phyloP scores from a whole-genome alignment of 2,329 filamentous ascomycete genomes.

The Fusarium heterosporum region DNA sequence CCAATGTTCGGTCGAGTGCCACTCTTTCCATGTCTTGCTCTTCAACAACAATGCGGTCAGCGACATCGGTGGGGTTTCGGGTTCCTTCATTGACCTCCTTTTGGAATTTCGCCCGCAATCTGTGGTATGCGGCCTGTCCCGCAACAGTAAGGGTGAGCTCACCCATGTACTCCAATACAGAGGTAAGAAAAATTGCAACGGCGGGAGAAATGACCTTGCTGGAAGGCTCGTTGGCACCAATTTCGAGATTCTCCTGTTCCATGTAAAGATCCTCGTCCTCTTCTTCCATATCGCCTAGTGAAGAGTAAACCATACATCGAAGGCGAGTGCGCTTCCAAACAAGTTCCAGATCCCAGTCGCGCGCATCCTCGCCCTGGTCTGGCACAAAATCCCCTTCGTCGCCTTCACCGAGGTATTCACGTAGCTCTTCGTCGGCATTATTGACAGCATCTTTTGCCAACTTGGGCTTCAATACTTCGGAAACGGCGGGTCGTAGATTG shows the following conservation, averaged over 20 bases:
- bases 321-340: constrained; percentile 94
- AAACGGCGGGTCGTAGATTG: constrained; percentile 82
- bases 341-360: constrained; percentile 88
- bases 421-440: constrained; percentile 86
- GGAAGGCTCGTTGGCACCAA: constrained; percentile 66
- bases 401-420: constrained; percentile 84
- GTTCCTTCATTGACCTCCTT: constrained; percentile 68
- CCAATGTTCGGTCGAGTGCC: constrained; percentile 87
- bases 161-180: constrained; percentile 92
- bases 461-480: constrained; percentile 88
- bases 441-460: constrained; percentile 86
- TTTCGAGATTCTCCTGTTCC: constrained; percentile 79
- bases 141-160: constrained; percentile 91
- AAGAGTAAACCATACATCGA: constrained; percentile 98
- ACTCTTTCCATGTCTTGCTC: constrained; percentile 94
- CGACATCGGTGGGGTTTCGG: constrained; percentile 60
- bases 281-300: constrained; percentile 95
- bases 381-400: constrained; percentile 78
- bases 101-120: constrained; percentile 69
- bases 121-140: constrained; percentile 82
- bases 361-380: constrained; percentile 61
- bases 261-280: constrained; percentile 94
- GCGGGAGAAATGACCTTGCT: constrained; percentile 85
- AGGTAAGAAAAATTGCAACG: constrained; percentile 95
- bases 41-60: constrained; percentile 82